These are phyloP conservation scores for Colletotrichum scovillei DNA, from an alignment of 2,329 filamentous ascomycete species.

Conservation along the genomic window DNA sequence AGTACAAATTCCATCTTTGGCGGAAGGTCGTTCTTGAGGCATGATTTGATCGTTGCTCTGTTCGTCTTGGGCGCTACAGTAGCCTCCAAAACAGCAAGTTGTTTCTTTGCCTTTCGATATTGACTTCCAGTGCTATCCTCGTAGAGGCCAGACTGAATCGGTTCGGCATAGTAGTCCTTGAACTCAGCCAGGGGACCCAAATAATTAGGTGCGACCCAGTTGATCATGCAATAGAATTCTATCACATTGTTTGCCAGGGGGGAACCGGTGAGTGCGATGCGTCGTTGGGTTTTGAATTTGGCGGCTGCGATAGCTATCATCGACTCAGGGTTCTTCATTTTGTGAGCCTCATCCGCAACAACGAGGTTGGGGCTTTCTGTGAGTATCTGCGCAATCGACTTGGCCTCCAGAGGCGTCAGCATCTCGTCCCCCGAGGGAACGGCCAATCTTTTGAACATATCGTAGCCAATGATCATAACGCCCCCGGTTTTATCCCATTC, in stretches of 20 bases:
- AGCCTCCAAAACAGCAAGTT: slow-evolving; percentile 76
- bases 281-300: slow-evolving; percentile 72
- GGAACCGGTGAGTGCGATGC: slow-evolving; percentile 88
- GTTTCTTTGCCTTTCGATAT: slow-evolving; percentile 70
- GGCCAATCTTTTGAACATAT: slow-evolving; percentile 66
- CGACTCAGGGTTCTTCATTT: slow-evolving; percentile 74
- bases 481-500: slow-evolving; percentile 76
- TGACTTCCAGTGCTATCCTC: slow-evolving; percentile 68
- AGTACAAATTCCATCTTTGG: slow-evolving; percentile 86
- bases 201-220: slow-evolving; percentile 86
- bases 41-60: slow-evolving; percentile 74
- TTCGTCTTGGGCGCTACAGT: slow-evolving; percentile 83
- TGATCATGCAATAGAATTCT: slow-evolving; percentile 89
- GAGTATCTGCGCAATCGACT: slow-evolving; percentile 55
- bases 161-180: slow-evolving; percentile 73
- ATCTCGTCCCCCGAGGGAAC: slow-evolving; percentile 44
- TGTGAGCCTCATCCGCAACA: slow-evolving; percentile 87
- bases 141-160: slow-evolving; percentile 79
- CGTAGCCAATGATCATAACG: slow-evolving; percentile 81
- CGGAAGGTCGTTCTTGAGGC: slow-evolving; percentile 74
- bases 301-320: slow-evolving; percentile 64
- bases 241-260: slow-evolving; percentile 85
- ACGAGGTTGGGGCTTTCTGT: slow-evolving; percentile 75
- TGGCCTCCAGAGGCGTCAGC: neutral
- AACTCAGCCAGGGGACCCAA: slow-evolving; percentile 78